A percentile compares a stretch with the other conserved stretches of the same genome.
These are phyloP conservation scores for Tetragonia tetragonoides DNA, from an alignment of 148 eudicot genomes.

Conservation along the genomic window DNA sequence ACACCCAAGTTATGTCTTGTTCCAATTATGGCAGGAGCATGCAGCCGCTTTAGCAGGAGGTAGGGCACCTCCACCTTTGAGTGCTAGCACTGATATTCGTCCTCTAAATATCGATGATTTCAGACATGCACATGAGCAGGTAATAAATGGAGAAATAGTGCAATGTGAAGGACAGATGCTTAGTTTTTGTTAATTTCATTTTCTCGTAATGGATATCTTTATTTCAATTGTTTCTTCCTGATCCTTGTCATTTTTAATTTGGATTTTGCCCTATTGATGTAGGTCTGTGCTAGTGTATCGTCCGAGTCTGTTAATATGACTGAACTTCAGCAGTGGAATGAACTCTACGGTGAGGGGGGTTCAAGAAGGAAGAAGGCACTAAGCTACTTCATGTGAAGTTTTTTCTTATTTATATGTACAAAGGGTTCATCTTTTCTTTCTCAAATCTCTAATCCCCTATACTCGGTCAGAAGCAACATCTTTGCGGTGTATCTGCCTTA, in stretches of 20 bases:
- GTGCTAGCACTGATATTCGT: constrained; percentile 62
- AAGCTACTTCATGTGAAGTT: constrained; percentile 85
- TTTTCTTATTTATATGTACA: constrained; percentile 29
- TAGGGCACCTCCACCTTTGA: constrained; percentile 64
- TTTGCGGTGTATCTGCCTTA: neutral
- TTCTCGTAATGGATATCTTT: neutral
- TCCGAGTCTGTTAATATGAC: constrained; percentile 87
- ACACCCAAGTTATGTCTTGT: neutral
- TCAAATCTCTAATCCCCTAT: constrained; percentile 14
- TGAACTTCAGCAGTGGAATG: constrained; percentile 94
- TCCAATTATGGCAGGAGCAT: constrained; percentile 58
- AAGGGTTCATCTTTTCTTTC: constrained; percentile 13
- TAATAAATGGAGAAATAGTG: constrained; percentile 7
- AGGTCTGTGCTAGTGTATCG: constrained; percentile 93
- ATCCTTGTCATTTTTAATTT: neutral
- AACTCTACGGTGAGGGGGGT: constrained; percentile 93
- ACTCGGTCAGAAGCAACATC: constrained; percentile 20
- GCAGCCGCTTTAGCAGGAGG: constrained; percentile 74
- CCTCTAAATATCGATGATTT: constrained; percentile 68
- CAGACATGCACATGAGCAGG: constrained; percentile 73
- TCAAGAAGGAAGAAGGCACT: constrained; percentile 78
- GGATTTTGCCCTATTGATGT: neutral
- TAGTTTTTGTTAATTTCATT: neutral
- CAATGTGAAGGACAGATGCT: neutral
- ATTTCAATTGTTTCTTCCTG: too few relatives aligned